phyloP scores from a whole-genome alignment of 2,329 filamentous ascomycete genomes.

The Colletotrichum acutatum region DNA sequence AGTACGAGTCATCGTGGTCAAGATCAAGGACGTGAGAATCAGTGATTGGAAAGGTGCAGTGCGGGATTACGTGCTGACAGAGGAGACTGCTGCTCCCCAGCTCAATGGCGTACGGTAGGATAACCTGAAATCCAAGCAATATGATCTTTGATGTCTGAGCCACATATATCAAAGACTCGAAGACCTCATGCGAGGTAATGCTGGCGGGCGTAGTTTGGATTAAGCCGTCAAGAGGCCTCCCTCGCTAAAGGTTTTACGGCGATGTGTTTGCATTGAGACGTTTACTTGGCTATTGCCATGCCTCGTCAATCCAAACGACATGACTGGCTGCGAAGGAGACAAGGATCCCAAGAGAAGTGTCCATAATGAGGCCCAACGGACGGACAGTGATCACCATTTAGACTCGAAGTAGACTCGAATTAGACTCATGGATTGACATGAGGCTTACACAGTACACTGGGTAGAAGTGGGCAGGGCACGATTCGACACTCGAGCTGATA shows the following conservation, averaged over 20 bases:
- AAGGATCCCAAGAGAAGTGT: background rate
- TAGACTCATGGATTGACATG: background rate
- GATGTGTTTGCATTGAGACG: background rate
- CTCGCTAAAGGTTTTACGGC: background rate
- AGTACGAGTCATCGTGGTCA: constrained; percentile 87
- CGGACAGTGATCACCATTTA: background rate
- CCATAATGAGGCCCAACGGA: background rate
- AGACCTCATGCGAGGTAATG: background rate
- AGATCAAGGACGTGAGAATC: constrained; percentile 85
- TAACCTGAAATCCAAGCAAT: background rate
- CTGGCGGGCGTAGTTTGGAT: too few species aligned
- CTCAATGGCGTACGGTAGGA: constrained; percentile 54
- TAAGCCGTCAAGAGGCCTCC: background rate
- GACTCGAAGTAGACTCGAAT: background rate
- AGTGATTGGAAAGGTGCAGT: constrained; percentile 97
- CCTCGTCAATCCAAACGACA: background rate
- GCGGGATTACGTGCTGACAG: constrained; percentile 74
- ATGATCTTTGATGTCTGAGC: background rate
- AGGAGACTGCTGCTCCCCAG: constrained; percentile 40
- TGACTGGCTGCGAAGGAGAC: background rate
- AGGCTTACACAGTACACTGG: background rate
- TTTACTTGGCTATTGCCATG: background rate
- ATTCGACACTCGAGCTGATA: background rate
- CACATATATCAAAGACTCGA: background rate
- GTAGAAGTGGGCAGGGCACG: background rate